These are phyloP conservation scores for Adiantum capillusveneris DNA, from an alignment of 75 land plant genomes.

Conservation along the genomic window DNA sequence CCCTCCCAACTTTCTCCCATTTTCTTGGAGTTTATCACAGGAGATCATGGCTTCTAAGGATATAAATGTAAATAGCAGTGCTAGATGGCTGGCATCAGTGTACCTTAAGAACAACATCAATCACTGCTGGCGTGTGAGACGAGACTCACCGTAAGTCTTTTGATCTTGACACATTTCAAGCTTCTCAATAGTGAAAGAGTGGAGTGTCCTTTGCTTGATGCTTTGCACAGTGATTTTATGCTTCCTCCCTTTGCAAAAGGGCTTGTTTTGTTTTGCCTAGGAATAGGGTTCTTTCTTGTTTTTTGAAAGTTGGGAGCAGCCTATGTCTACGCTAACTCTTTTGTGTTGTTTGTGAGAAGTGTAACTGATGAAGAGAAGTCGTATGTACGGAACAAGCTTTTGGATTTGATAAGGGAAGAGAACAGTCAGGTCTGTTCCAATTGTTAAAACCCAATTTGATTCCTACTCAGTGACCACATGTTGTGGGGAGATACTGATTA, in stretches of 20 bases:
- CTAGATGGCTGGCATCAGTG: constrained; percentile 85
- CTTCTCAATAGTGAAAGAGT: no score
- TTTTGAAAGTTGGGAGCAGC: no score
- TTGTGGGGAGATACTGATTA: not conserved
- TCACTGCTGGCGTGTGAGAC: constrained; percentile 84
- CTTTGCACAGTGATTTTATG: no score
- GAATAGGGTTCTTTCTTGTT: no score
- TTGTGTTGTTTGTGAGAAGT: constrained; percentile 55
- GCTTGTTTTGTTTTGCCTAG: no score
- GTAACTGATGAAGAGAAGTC: constrained; percentile 83
- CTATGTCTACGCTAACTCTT: no score
- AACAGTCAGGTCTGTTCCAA: constrained; percentile 77
- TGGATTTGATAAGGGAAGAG: constrained; percentile 79
- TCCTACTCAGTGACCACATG: no score
- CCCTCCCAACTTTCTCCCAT: no score
- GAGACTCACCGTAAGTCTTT: constrained; percentile 68
- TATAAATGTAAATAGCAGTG: constrained; percentile 52
- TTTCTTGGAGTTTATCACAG: constrained; percentile 33
- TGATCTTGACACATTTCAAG: not conserved
- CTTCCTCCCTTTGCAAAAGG: no score
- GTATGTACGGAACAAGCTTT: constrained; percentile 63
- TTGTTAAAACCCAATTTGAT: not conserved
- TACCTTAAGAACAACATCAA: constrained; percentile 93
- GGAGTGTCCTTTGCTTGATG: no score
- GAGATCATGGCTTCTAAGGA: constrained; percentile 83